Percentiles rank a stretch among this genome's conserved stretches.
phyloP scores from a whole-genome alignment of 352 stramenopile genomes.

The Pythium myriotylum region DNA sequence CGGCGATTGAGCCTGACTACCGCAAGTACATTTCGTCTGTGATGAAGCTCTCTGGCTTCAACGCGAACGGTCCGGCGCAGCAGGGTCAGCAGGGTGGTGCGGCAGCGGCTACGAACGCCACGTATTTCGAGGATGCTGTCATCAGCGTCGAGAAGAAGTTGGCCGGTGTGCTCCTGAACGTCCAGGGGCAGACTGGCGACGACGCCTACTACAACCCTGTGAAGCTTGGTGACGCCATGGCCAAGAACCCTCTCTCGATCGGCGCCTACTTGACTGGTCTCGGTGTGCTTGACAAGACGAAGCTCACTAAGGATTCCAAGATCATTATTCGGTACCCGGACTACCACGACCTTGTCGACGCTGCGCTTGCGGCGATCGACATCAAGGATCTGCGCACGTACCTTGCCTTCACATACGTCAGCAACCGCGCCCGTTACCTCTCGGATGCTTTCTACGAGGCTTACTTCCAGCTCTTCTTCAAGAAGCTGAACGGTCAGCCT shows the following conservation, averaged over 20 bases:
- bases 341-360: conserved; percentile 55
- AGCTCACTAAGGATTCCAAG: conserved; percentile 35
- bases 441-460: conserved; percentile 71
- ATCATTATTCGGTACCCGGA: conserved; percentile 47
- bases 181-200: conserved; percentile 6
- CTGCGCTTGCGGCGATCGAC: conserved; percentile 32
- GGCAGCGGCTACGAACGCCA: no score
- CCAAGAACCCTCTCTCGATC: conserved; percentile 53
- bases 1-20: conserved; percentile 34
- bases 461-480: conserved; percentile 88
- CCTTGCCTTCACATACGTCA: conserved; percentile 51
- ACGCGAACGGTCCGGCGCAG: conserved; percentile 1
- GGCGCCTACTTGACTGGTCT: conserved; percentile 44
- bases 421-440: conserved; percentile 37
- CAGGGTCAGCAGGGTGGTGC: no score
- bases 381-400: conserved; percentile 56
- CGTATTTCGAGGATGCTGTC: no score
- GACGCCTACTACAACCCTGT: conserved; percentile 84
- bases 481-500: conserved; percentile 62
- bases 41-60: conserved; percentile 32
- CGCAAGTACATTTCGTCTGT: conserved; percentile 42
- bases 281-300: conserved; percentile 31
- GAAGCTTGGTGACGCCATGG: conserved; percentile 54
- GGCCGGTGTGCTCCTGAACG: no score
- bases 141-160: no score